phyloP scores from a whole-genome alignment of 352 stramenopile species.

The Phytophthora ramorum region DNA sequence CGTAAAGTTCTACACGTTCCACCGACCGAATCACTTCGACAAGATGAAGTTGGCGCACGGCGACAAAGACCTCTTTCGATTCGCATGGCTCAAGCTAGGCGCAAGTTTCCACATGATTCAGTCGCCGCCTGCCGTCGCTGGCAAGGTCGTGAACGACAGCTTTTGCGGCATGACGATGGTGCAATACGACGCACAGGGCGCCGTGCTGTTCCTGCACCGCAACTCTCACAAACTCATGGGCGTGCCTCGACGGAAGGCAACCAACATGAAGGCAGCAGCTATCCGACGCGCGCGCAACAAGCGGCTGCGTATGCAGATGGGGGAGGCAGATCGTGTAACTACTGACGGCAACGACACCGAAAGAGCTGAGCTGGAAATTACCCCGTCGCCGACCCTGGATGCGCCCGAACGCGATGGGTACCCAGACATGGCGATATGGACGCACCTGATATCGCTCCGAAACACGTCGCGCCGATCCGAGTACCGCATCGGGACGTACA shows the following conservation, averaged over 20 bases:
- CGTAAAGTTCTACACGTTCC: conserved; percentile 52
- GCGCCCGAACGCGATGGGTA: conserved; percentile 28
- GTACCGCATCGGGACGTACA: conserved; percentile 62
- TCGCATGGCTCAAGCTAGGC: conserved; percentile 58
- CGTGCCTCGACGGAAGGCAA: conserved; percentile 21
- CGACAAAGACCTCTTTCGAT: conserved; percentile 68
- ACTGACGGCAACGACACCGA: background rate
- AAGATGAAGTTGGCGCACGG: conserved; percentile 49
- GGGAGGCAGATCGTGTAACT: conserved; percentile 25
- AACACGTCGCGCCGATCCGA: conserved; percentile 39
- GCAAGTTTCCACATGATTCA: conserved; percentile 55
- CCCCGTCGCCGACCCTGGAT: conserved; percentile 31
- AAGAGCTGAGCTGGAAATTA: conserved; percentile 6
- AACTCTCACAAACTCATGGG: conserved; percentile 56
- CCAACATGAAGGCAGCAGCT: conserved; percentile 34
- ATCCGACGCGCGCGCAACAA: conserved; percentile 33
- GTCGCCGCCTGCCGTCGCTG: conserved; percentile 44
- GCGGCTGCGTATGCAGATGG: conserved; percentile 34
- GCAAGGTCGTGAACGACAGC: conserved; percentile 35
- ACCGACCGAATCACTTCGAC: conserved; percentile 44
- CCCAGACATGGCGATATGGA: conserved; percentile 64
- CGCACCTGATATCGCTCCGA: conserved; percentile 66
- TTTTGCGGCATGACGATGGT: conserved; percentile 69
- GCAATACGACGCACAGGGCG: conserved; percentile 42
- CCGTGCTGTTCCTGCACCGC: conserved; percentile 56